These are phyloP conservation scores for Dothistroma pini DNA, from an alignment of 2,329 filamentous ascomycete species.

Conservation along the genomic window DNA sequence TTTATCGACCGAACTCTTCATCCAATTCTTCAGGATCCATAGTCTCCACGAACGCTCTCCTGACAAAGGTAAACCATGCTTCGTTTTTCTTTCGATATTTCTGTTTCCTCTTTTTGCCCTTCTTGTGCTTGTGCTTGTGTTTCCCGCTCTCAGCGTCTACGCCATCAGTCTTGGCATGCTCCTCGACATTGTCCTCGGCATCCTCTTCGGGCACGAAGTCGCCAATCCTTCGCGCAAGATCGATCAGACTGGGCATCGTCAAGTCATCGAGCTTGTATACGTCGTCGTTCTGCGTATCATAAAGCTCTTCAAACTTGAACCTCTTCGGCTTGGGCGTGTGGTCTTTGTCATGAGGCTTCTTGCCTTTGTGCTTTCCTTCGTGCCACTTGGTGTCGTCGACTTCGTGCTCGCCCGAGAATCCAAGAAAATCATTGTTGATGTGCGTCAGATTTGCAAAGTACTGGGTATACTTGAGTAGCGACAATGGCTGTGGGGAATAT, in stretches of 20 bases:
- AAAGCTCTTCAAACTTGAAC: conserved; percentile 78
- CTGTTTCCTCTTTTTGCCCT: conserved; percentile 34
- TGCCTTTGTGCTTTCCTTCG: conserved; percentile 59
- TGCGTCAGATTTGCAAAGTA: conserved; percentile 92
- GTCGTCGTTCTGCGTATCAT: conserved; percentile 74
- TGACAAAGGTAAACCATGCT: conserved; percentile 73
- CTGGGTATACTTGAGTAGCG: conserved; percentile 76
- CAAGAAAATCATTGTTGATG: conserved; percentile 69
- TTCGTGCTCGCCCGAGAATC: conserved; percentile 24
- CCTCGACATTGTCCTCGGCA: conserved; percentile 26
- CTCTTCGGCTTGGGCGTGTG: conserved; percentile 56
- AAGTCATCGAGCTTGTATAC: conserved; percentile 74
- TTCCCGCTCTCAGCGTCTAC: conserved; percentile 32
- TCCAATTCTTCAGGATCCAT: conserved; percentile 62
- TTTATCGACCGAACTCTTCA: conserved; percentile 35
- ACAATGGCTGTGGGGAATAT: conserved; percentile 80
- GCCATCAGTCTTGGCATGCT: conserved; percentile 30
- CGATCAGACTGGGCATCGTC: conserved; percentile 76
- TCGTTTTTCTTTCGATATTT: conserved; percentile 56
- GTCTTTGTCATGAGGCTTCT: conserved; percentile 49
- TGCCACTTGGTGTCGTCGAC: conserved; percentile 52
- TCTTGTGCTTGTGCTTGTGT: conserved; percentile 32
- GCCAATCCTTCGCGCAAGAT: conserved; percentile 76
- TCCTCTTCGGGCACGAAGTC: conserved; percentile 40
- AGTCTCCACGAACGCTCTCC: conserved; percentile 75